A percentile compares a stretch with the other conserved stretches of the same genome.
Evolutionary conservation across 192 early-diverging fungal genomes (phyloP).

Genomic region (Anaeromyces robustus): DNA sequence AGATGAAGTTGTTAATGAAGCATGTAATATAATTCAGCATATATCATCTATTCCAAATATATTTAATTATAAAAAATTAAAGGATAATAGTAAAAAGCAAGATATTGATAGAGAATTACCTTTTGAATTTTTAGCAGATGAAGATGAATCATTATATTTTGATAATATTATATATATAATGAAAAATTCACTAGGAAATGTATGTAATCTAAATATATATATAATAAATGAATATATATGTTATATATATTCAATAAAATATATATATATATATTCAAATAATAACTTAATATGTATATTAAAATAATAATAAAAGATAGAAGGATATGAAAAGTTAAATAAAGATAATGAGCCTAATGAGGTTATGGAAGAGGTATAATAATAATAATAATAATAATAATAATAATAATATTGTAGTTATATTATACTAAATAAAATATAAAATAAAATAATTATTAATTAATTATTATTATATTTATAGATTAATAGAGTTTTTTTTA

Average conservation of each 20-base stretch:
- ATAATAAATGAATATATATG: too few species aligned
- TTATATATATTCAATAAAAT: too few species aligned
- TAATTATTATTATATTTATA: too few species aligned
- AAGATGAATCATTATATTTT: not conserved
- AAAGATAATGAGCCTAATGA: conserved; percentile 15
- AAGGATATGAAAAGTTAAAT: conserved; percentile 13
- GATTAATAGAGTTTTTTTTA: not conserved
- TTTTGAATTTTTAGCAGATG: not conserved
- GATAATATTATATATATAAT: not conserved
- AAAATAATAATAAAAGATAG: conserved; percentile 1
- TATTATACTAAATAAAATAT: too few species aligned
- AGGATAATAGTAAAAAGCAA: not conserved
- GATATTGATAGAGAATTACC: not conserved
- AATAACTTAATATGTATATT: too few species aligned
- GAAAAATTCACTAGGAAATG: not conserved
- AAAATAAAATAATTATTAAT: too few species aligned
- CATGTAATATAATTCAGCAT: not conserved
- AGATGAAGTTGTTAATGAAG: not conserved
- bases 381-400: conserved; percentile 7
- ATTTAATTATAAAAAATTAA: not conserved
- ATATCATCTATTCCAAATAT: not conserved
- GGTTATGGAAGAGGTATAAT: conserved; percentile 15
- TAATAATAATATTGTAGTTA: conserved; percentile 8
- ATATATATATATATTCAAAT: too few species aligned
- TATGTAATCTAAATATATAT: not conserved